Base-by-base conservation (phyloP, 2,329 filamentous ascomycete species). In the Penicillium sp. region DNA sequence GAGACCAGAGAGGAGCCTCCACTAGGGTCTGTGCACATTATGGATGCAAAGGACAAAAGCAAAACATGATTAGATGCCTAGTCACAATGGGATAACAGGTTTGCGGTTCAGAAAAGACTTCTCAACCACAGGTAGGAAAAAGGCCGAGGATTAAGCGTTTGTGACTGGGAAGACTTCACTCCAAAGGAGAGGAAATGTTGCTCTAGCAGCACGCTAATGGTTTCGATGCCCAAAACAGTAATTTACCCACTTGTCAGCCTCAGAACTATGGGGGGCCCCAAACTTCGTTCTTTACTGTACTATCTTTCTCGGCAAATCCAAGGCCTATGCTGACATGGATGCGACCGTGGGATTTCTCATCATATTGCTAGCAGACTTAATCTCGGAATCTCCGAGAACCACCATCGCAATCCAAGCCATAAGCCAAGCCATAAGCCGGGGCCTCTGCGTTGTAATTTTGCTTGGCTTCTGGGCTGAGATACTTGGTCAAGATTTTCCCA, bases 181-280 rank as follows among this genome's bases (percentile, higher is more conserved):
- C n/a, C n/a, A n/a, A n/a, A n/a, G n/a, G 33, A 36, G n/a, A 36
- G n/a, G 10, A 36, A 18, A 36, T 37, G 13, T 21, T 39, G 19
- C 5, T 18, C 18, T 11, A 16, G 39, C 39, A 43, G 26, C 34
- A 34, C 37, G 14, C 13, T 23, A 24, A 31, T 26, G 42, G 42
- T 3, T 9, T 19, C 21, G 28, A 21, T 45, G 18, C 42, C 26
- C 4, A 45, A 29, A 3, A 5, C 2, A 21, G 23, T 14, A 28
- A 28, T 10, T 13, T 4, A 6, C 26, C 24, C 26, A 29, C 26
- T 26, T 37, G 13, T 31, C 50, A 52, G 50, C 50, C 50, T 52
- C 45, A 52, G n/a, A 52, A 23, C 21, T 5, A 10, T 31, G 7
- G 13, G 26, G n/a, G 13, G 42, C 7, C 42, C 40, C 28, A 9